Base-by-base conservation (phyloP, 2,329 filamentous ascomycete species). In the Scedosporium boydii region DNA sequence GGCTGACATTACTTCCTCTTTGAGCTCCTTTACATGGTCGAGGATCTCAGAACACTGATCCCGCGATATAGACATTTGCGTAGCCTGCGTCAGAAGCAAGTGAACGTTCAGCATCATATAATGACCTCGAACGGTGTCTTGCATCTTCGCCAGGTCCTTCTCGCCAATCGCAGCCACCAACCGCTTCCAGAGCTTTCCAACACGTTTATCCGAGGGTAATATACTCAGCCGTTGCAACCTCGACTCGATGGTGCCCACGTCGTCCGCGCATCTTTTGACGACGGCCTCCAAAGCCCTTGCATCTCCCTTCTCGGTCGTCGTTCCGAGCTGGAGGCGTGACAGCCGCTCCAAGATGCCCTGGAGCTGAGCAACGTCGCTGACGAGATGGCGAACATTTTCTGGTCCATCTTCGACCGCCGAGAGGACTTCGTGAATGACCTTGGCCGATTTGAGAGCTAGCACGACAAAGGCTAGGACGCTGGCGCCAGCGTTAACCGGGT, bases 391-490 rank as follows among this genome's bases (percentile, higher is more conserved):
- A 16, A 67, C 61, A 21, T 58, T 62, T 5, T 59, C 21, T 1
- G 66, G 66, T 1, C 65, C 66, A 14, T 67, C 64, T 16, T 63
- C 62, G 21, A 66, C 44, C 0, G 62, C 60, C 1, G 59, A 62
- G 12, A 66, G 48, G 4, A 63, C 64, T 3, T 63, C 57, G 42
- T 65, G 58, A 44, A 65, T 18, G 1, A 63, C 1, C 44, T 66
- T 64, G 9, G 64, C 58, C 21, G 53, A 59, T 10, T 64, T 61
- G 16, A 67, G 38, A 9, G 57, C 62, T 2, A 66, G 3, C 4
- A 59, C 6, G 2, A 67, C 57, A 21, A 66, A 65, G 7, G 66
- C 59, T 12, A 67, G 57, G 23, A 63, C 59, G 56, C 61, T 67
- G 18, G 66, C 66, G 12, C 63, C 65, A 10, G 48, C 53, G 34